Evolutionary conservation across 2,329 filamentous ascomycete species (phyloP), one percentile per base, ranked within the genome.

Genomic region (Pseudocercospora eumusae): DNA sequence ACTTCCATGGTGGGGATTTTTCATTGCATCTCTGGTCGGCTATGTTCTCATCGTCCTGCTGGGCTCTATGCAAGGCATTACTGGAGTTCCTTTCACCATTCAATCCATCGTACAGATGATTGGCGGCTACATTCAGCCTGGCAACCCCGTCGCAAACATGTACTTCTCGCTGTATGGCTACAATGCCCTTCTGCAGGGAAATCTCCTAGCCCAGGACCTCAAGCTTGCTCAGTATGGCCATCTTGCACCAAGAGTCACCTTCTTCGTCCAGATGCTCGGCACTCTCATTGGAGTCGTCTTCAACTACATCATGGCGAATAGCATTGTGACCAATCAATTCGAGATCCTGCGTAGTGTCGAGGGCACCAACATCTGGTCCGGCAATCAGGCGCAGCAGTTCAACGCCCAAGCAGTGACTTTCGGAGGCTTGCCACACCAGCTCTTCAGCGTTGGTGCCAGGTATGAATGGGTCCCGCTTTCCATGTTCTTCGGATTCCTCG

Each of bases 21-120:
- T 95, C 10, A 82, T 95, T 8, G 89, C 91, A 1, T 82, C 95
- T 1, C 85, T 80, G 42, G 91, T 95, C 57, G 92, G 90, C 66
- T 86, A 87, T 28, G 75, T 92, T 57, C 87, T 95, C 63, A 95
- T 95, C 78, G 91, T 96, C 64, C 91, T 91, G 11, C 93, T 95
- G 66, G 91, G 91, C 66, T 95, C 96, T 72, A 89, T 96, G 70
- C 95, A 93, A 90, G 91, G 91, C 18, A 91, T 96, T 67, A 95
- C 91, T 11, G 95, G 95, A 74, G 54, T 64, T 5, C 62, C 64
- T 11, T 52, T 66, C n/a, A 60, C 59, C 2, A 62, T 66, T n/a
- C 62, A 66, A 11, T 56, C 61, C 15, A 76, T 91, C 62, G 88
- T 87, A n/a, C 88, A 90, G 72, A 89, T 96, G 59, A 87, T 93